Evolutionary conservation across 768 basidiomycete genomes (phyloP).

Genomic region (Leccinum rimulosum): DNA sequence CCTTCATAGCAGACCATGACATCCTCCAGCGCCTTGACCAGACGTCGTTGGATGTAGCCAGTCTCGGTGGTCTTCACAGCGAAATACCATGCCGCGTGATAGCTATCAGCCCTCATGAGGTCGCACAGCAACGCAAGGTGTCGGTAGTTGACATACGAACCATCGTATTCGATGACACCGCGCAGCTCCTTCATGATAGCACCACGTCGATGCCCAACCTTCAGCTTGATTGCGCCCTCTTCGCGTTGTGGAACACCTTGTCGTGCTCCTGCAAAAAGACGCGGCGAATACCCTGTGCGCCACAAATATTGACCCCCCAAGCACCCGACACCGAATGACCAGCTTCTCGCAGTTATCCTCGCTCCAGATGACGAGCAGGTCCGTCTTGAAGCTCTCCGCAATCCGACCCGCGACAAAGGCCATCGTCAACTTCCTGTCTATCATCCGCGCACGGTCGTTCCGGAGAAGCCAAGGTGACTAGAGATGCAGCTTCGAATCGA

Average conservation of each 20-base stretch:
- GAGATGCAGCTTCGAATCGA: conserved; percentile 84
- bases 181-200: too few species aligned
- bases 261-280: conserved; percentile 94
- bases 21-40: too few species aligned
- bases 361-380: conserved; percentile 97
- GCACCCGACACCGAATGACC: conserved; percentile 92
- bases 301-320: conserved; percentile 90
- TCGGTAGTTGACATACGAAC: too few species aligned
- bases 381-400: conserved; percentile 91
- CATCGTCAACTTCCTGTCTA: conserved; percentile 96
- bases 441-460: conserved; percentile 95
- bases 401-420: conserved; percentile 91
- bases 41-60: too few species aligned
- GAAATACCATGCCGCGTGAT: too few species aligned
- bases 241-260: conserved; percentile 56
- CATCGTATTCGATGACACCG: too few species aligned
- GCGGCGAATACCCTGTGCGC: conserved; percentile 85
- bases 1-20: too few species aligned
- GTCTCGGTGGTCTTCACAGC: too few species aligned
- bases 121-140: too few species aligned
- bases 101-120: too few species aligned
- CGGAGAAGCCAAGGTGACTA: conserved; percentile 98
- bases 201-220: conserved; percentile 23
- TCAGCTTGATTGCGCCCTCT: conserved; percentile 64
- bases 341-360: conserved; percentile 99